Evolutionary conservation across 2,329 filamentous ascomycete genomes (phyloP), one percentile per base, ranked within the genome.

Genomic region (Fusarium siculi): DNA sequence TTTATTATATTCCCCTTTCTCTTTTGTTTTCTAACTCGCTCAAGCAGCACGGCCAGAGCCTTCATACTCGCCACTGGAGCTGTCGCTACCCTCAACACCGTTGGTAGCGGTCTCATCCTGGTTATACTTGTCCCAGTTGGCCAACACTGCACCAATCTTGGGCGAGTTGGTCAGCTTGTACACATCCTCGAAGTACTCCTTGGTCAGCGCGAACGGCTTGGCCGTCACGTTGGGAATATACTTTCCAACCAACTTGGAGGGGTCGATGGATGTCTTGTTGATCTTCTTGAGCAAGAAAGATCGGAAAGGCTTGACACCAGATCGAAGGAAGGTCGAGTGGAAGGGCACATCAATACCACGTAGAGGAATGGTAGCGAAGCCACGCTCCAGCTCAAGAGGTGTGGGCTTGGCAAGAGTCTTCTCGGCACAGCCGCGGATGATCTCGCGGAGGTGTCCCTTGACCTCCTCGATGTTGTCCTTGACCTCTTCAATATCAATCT

Each of bases 221-320:
- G 96, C 96, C 63, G 96, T 99, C 76, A 99, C 97, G 84, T 99
- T 99, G 77, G 96, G 96, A 76, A 99, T 98, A 86, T 99, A 99
- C 86, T 99, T 99, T 79, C 96, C 96, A 76, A 99, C 89, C 79
- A 99, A 86, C 88, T 98, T 98, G 82, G 93, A 93, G 9, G 96
- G 96, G 82, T 99, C 96, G 82, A 99, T 98, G 60, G 93, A 97
- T 30, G 95, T 98, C 91, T 97, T 97, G 89, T 98, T 95, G 86
- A 99, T 98, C 90, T 99, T 99, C 93, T 98, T 99, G 78, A 98
- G 92, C 81, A 99, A 84, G 90, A 99, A 99, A 49, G 92, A 96
- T 76, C 96, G 91, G 94, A 99, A 99, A 52, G 97, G 96, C 89
- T 99, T 99, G 83, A 99, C 96, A 79, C 96, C 97, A 43, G 95